Conservation (phyloP, 2,329 filamentous ascomycete genomes). For the Sclerotinia subarctica region DNA sequence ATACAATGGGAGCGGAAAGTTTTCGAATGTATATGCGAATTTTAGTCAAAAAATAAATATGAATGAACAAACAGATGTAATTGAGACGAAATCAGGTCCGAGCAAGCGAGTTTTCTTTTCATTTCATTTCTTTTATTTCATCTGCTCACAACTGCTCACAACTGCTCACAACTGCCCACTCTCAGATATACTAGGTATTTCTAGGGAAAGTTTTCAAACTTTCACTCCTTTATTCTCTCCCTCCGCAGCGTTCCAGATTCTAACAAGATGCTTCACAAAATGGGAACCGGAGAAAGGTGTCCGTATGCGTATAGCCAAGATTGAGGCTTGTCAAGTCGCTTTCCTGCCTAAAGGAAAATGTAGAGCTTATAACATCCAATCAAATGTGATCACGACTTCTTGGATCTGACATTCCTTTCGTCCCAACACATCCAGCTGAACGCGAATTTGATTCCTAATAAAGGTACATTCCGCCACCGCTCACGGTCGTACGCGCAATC, state of each 20-base stretch:
- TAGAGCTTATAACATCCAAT: slow-evolving; percentile 7
- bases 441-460: not conserved
- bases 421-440: slow-evolving; percentile 1
- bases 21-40: not conserved
- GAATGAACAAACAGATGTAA: not conserved
- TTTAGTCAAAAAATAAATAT: not conserved
- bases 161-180: not conserved
- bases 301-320: not conserved
- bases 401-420: slow-evolving; percentile 5
- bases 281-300: not conserved
- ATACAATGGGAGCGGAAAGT: not conserved
- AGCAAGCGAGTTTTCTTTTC: not conserved
- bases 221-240: not conserved
- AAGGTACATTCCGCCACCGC: not conserved
- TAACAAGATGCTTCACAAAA: not conserved
- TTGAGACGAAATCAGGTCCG: not conserved
- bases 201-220: not conserved
- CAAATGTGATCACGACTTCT: not conserved
- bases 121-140: not conserved
- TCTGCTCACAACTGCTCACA: not conserved
- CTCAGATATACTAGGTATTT: not conserved
- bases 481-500: not conserved
- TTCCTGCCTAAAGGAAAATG: not conserved
- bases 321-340: not conserved
- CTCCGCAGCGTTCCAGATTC: not conserved